Conservation (phyloP, 2,329 filamentous ascomycete genomes). For the Epichloe gansuensis region DNA sequence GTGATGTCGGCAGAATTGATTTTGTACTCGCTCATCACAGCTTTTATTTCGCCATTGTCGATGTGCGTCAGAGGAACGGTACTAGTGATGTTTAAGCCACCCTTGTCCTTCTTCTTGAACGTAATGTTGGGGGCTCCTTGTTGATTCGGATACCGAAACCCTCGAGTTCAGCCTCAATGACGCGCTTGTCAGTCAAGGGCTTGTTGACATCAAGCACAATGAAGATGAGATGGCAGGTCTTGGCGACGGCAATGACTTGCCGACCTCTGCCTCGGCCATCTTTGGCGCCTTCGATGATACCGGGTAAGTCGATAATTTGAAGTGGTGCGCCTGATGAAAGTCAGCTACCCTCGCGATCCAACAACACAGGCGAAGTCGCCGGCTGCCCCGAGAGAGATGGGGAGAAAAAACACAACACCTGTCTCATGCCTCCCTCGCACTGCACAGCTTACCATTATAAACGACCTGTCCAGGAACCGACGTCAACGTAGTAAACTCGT, state of each 20-base stretch:
- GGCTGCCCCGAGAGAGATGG: no score
- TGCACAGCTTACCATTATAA: constrained; percentile 58
- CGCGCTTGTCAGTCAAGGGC: constrained; percentile 87
- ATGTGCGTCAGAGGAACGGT: constrained; percentile 89
- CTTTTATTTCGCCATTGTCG: constrained; percentile 91
- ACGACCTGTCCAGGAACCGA: constrained; percentile 92
- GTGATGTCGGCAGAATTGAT: constrained; percentile 96
- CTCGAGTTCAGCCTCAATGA: constrained; percentile 91
- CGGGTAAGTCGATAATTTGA: constrained; percentile 95
- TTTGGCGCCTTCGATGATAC: constrained; percentile 98
- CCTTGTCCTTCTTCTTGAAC: constrained; percentile 99
- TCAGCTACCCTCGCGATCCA: background rate
- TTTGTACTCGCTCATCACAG: constrained; percentile 93
- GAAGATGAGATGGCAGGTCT: constrained; percentile 97
- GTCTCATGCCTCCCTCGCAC: background rate
- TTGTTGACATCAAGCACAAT: constrained; percentile 99
- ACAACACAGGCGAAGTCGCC: background rate
- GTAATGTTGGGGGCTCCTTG: constrained; percentile 92
- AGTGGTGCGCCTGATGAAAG: constrained; percentile 60
- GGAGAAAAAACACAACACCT: background rate
- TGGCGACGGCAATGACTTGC: constrained; percentile 96
- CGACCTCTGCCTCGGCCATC: constrained; percentile 95
- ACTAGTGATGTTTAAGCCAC: constrained; percentile 89
- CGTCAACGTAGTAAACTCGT: constrained; percentile 97
- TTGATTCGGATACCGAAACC: constrained; percentile 97